Base-by-base conservation (phyloP, 257 asterid genomes). In the Ilex asprella region DNA sequence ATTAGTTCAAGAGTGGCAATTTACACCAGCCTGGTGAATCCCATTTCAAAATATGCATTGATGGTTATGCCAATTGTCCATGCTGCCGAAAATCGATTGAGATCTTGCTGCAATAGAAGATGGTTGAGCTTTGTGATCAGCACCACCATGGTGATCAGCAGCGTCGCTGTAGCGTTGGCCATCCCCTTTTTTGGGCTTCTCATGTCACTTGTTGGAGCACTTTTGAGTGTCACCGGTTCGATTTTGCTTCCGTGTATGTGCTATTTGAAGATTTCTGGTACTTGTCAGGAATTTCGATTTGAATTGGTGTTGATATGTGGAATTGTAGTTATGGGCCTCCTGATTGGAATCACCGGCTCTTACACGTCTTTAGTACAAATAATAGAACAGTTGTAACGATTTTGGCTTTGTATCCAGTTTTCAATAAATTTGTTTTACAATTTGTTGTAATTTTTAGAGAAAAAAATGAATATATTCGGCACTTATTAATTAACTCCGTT, bases 21-120 rank as follows among this genome's bases (percentile, higher is more conserved):
- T 21, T 21, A 21, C 27, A 21, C 27, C 27, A 21, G 69, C 10
- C 67, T 89, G 30, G 80, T 92, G 39, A 92, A 80, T 69, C 99
- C 97, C 0, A 64, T 92, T 7, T 95, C 96, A 5, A 92, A 92
- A 49, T 92, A 86, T 39, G 88, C 95, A 3, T 57, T 89, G 73
- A 89, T 86, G 97, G 80, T 85, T 30, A 85, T 78, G 21, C 99
- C 96, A 9, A 66, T 87, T 3, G 74, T 89, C 30, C 79, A 54
- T 58, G 80, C 84, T 1, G 68, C 79, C 0, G 97, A 93, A 70
- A 75, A 60, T 12, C 68, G 70, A 11, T 59, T 85, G 41, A 57
- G 16, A 31, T 58, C 78, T 21, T 12, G 31, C 15, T 65, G 74
- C 32, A 67, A 31, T 2, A 72, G 46, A 63, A 82, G 69, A 27